Conservation (phyloP, 306 rosid species). For the Prosopis cineraria region DNA sequence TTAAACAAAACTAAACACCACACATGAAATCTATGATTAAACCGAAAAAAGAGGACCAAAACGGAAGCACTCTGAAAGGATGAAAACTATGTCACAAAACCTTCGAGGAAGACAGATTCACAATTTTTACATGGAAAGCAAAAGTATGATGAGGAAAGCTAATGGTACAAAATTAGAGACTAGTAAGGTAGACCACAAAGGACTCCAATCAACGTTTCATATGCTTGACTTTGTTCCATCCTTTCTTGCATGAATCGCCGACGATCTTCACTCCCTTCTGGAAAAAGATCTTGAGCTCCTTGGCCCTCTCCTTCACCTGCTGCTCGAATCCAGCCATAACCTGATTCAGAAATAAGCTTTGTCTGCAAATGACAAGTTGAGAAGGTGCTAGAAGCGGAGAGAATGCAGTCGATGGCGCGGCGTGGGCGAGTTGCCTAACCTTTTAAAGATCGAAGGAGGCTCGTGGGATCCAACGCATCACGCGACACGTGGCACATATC, state of each 20-base stretch:
- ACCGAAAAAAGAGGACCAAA: background rate
- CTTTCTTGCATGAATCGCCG: constrained; percentile 65
- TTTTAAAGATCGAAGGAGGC: background rate
- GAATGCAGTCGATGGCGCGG: background rate
- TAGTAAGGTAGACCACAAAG: background rate
- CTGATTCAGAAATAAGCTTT: background rate
- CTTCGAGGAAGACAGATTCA: background rate
- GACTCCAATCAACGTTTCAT: constrained; percentile 36
- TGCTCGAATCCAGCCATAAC: constrained; percentile 58
- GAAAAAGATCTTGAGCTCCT: constrained; percentile 45
- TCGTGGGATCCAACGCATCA: constrained; percentile 42
- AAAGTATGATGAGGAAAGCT: background rate
- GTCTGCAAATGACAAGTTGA: background rate
- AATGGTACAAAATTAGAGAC: background rate
- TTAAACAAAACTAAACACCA: background rate
- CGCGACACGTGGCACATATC: constrained; percentile 36
- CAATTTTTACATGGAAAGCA: constrained; percentile 31
- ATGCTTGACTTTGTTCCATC: constrained; percentile 62
- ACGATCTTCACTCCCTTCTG: constrained; percentile 57
- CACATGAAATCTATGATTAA: background rate
- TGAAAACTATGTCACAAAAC: background rate
- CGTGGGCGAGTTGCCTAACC: background rate
- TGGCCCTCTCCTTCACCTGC: constrained; percentile 59
- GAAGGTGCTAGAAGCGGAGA: background rate
- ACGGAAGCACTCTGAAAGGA: background rate